A percentile compares a stretch with the other conserved stretches of the same genome.
Evolutionary conservation across 805 yeast species (phyloP).

Genomic region (Spathaspora boniae): DNA sequence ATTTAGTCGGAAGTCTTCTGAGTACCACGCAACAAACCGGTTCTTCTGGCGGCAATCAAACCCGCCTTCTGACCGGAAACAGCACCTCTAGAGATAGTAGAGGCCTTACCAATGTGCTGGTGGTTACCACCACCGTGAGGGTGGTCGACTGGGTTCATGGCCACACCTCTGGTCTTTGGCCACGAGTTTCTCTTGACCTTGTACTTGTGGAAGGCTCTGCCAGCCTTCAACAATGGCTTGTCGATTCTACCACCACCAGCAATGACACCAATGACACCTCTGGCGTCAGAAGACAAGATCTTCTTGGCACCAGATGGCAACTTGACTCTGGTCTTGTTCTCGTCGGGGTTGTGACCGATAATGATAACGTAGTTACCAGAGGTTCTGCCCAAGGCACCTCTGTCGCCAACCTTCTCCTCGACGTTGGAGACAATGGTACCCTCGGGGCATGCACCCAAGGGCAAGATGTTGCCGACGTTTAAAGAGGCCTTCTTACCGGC

Average conservation of each 20-base stretch:
- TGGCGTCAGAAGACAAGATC: conserved; percentile 89
- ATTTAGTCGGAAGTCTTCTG: conserved; percentile 34
- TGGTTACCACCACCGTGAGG: conserved; percentile 99
- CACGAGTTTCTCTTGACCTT: conserved; percentile 99
- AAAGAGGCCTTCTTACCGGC: conserved; percentile 98
- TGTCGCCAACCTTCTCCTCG: conserved; percentile 98
- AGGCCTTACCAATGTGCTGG: conserved; percentile 35
- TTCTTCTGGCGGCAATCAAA: conserved; percentile 38
- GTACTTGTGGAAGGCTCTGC: conserved; percentile 99
- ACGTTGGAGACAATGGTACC: conserved; percentile 99
- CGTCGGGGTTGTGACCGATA: conserved; percentile 99
- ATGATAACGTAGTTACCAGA: conserved; percentile 99
- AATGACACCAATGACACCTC: conserved; percentile 99
- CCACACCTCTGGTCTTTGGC: conserved; percentile 99
- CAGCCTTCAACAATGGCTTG: conserved; percentile 99
- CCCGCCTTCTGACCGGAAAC: conserved; percentile 40
- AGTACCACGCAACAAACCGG: conserved; percentile 38
- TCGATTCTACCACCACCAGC: conserved; percentile 99
- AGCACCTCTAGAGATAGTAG: conserved; percentile 39
- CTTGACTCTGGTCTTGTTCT: conserved; percentile 98
- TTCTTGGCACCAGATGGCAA: conserved; percentile 99
- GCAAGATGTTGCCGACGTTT: conserved; percentile 95
- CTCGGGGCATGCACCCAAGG: conserved; percentile 96
- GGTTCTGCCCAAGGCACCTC: conserved; percentile 99
- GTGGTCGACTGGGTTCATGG: conserved; percentile 99